These are phyloP conservation scores for Lasiosphaeria hispida DNA, from an alignment of 495 filamentous ascomycete genomes.

Conservation along the genomic window DNA sequence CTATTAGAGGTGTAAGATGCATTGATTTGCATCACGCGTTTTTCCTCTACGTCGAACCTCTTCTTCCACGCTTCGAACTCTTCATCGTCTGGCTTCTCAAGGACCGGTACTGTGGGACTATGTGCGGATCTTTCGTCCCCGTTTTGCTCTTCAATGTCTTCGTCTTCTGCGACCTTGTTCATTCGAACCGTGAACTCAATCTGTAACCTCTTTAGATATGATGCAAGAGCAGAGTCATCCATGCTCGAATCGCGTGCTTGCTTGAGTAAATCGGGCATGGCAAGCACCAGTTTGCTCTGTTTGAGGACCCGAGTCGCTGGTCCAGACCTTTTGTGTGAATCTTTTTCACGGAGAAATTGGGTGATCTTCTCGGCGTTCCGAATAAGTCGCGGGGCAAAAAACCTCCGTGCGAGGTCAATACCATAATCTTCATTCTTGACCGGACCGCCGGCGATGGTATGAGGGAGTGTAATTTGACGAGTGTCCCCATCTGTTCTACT, in stretches of 20 bases:
- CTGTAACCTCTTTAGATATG: conserved; percentile 69
- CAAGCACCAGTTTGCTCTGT: conserved; percentile 61
- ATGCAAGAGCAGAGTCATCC: conserved; percentile 58
- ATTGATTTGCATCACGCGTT: conserved; percentile 17
- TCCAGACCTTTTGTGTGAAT: conserved; percentile 55
- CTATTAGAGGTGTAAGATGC: neutral
- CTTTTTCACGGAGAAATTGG: conserved; percentile 51
- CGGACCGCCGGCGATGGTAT: conserved; percentile 69
- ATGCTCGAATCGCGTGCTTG: conserved; percentile 68
- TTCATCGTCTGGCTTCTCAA: conserved; percentile 9
- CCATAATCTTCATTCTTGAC: conserved; percentile 75
- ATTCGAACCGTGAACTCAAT: conserved; percentile 74
- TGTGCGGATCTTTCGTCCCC: neutral
- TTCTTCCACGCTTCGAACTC: conserved; percentile 10
- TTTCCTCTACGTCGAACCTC: conserved; percentile 9
- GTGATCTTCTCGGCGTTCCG: conserved; percentile 66
- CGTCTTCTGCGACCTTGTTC: conserved; percentile 53
- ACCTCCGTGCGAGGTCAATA: conserved; percentile 69
- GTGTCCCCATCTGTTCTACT: conserved; percentile 41
- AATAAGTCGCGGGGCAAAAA: conserved; percentile 68
- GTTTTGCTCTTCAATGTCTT: conserved; percentile 6
- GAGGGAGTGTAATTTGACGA: conserved; percentile 74
- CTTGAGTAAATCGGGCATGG: conserved; percentile 69
- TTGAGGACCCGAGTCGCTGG: conserved; percentile 40
- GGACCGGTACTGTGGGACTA: neutral